phyloP scores from a whole-genome alignment of 2,329 filamentous ascomycete genomes.

The Colletotrichum endophyticum region DNA sequence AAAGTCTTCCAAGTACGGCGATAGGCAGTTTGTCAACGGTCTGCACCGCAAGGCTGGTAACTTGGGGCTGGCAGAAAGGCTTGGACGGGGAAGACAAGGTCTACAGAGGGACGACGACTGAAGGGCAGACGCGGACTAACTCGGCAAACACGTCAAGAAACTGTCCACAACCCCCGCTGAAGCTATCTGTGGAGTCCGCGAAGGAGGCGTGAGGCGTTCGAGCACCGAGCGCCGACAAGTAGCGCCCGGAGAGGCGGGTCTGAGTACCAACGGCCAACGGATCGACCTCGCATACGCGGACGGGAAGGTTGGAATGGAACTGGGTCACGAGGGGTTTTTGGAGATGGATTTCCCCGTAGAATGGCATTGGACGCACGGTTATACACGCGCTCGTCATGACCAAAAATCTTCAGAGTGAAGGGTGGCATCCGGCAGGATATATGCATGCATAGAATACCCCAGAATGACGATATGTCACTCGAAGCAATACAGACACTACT shows the following conservation, averaged over 20 bases:
- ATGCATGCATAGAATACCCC: not conserved
- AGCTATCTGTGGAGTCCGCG: not conserved
- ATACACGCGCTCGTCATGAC: not conserved
- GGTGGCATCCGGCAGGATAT: not conserved
- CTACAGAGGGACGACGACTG: constrained; percentile 52
- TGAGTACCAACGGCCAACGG: not conserved
- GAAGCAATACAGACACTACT: not conserved
- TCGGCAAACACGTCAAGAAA: not conserved
- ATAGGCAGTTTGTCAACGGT: constrained; percentile 67
- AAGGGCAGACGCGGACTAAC: not conserved
- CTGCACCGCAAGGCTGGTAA: constrained; percentile 65
- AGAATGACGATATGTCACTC: not conserved
- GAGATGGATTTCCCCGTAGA: not conserved
- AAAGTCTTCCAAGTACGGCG: constrained; percentile 64
- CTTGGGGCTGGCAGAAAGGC: constrained; percentile 55
- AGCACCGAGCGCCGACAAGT: not conserved
- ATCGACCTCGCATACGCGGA: not conserved
- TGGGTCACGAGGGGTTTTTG: not conserved
- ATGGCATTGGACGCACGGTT: not conserved
- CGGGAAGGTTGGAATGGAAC: not conserved
- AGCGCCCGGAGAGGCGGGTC: not conserved
- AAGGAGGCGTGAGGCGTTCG: not conserved
- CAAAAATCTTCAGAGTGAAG: not conserved
- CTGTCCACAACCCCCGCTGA: not conserved
- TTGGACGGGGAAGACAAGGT: constrained; percentile 52